Conservation (phyloP, 805 yeast genomes). For the Schizosaccharomyces japonicus region DNA sequence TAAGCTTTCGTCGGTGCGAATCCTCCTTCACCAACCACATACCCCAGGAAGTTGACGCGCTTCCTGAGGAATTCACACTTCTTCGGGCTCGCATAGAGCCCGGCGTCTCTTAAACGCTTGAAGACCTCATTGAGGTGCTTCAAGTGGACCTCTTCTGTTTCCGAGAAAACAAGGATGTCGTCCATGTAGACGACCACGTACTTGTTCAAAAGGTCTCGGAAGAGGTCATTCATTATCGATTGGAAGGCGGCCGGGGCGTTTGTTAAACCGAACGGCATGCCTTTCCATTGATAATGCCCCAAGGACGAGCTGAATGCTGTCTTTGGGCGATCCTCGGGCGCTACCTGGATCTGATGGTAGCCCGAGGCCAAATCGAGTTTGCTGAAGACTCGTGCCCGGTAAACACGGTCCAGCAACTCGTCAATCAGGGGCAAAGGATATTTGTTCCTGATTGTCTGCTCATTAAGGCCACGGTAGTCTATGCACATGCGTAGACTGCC, state of each 20-base stretch:
- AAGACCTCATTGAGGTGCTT: constrained; percentile 2
- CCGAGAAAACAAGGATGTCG: constrained; percentile 10
- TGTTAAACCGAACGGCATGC: constrained; percentile 14
- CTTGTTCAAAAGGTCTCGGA: constrained; percentile 6
- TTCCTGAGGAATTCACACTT: not conserved
- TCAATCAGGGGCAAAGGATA: constrained; percentile 10
- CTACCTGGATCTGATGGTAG: constrained; percentile 7
- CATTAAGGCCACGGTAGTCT: constrained; percentile 11
- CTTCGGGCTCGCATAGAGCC: constrained; percentile 6
- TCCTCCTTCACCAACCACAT: constrained; percentile 4
- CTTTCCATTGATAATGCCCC: constrained; percentile 11
- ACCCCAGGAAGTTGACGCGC: not conserved
- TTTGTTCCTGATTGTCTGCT: constrained; percentile 8
- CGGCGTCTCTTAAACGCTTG: not conserved
- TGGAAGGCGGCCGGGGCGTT: constrained; percentile 15
- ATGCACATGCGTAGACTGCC: constrained; percentile 10
- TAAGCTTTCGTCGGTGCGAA: constrained; percentile 5
- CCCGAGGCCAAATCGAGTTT: constrained; percentile 12
- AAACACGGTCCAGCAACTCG: constrained; percentile 7
- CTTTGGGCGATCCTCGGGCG: constrained; percentile 4
- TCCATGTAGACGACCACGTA: constrained; percentile 11
- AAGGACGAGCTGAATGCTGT: not conserved
- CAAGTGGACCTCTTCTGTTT: constrained; percentile 8
- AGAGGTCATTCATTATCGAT: constrained; percentile 6
- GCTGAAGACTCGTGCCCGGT: constrained; percentile 7